These are phyloP conservation scores for Saksenaea oblongispora DNA, from an alignment of 371 early-diverging fungal species.

Conservation along the genomic window DNA sequence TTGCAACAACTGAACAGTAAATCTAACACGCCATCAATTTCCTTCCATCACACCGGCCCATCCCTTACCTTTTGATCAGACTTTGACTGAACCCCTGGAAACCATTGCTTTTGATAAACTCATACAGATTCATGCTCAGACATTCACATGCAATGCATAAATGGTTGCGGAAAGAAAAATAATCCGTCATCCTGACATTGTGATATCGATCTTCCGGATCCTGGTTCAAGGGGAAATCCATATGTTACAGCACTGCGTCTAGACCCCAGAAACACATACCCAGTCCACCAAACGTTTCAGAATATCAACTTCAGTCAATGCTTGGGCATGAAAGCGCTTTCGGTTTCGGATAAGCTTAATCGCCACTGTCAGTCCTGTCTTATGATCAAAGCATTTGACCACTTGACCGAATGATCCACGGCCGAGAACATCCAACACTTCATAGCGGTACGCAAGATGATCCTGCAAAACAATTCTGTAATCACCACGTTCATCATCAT, in stretches of 20 bases:
- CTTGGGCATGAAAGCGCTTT: conserved; percentile 93
- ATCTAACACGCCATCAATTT: conserved; percentile 21
- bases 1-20: conserved; percentile 76
- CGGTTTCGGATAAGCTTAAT: conserved; percentile 96
- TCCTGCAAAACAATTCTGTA: conserved; percentile 81
- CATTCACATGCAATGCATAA: conserved; percentile 91
- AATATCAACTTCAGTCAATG: conserved; percentile 92
- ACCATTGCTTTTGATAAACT: conserved; percentile 81
- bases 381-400: conserved; percentile 87
- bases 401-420: conserved; percentile 98
- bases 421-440: conserved; percentile 86
- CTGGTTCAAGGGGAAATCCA: conserved; percentile 24
- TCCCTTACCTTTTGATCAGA: conserved; percentile 56
- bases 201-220: conserved; percentile 68
- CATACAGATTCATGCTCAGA: conserved; percentile 87
- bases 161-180: conserved; percentile 85
- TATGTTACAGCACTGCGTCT: background rate
- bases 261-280: conserved; percentile 35
- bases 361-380: conserved; percentile 81
- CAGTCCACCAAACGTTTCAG: conserved; percentile 68
- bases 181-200: conserved; percentile 78
- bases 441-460: conserved; percentile 89
- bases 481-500: conserved; percentile 92
- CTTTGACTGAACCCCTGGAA: conserved; percentile 79
- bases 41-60: background rate